Evolutionary conservation across 768 basidiomycete genomes (phyloP), one percentile per base, ranked within the genome.

Genomic region (Amanita polypyramis): DNA sequence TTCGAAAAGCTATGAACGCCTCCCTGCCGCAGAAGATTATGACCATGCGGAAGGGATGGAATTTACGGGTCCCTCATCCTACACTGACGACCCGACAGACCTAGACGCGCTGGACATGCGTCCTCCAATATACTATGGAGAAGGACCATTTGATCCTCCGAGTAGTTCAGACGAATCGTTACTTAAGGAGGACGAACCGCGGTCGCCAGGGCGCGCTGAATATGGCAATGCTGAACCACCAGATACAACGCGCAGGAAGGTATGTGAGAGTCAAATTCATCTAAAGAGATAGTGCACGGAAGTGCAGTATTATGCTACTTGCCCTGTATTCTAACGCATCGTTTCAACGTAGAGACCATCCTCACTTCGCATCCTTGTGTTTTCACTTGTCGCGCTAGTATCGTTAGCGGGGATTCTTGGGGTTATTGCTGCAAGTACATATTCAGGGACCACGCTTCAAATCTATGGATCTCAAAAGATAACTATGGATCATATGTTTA

Each of bases 401-500:
- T 53, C 58, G 23, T 52, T 87, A 37, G 79, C 90, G 2, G 74
- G 69, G 0, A 59, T 80, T 23, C 82, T 96, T 51, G 92, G 91
- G 2, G 66, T 85, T 10, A 73, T 92, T 53, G 84, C 91, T 10
- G 92, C 88, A 0, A 69, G 73, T 43, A 72, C 78, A 2, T 96
- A 90, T 66, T 70, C 72, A 20, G 77, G 82, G 15, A 65, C 72
- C 47, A 57, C 73, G 6, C 74, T 74, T 61, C 68, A 64, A 56
- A 56, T 69, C 4, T 70, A 71, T 21, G 85, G 88, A 1, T 70
- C 62, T 30, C 70, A 70, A 50, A 85, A 77, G 54, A 70, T 97
- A 25, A 84, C 83, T 3, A 79, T 98, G 74, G 90, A 97, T 59
- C 85, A 93, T 60, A 63, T 96, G 43, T 92, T 91, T 68, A 95